These are phyloP conservation scores for Mycena galopus DNA, from an alignment of 768 basidiomycete species.

Conservation along the genomic window DNA sequence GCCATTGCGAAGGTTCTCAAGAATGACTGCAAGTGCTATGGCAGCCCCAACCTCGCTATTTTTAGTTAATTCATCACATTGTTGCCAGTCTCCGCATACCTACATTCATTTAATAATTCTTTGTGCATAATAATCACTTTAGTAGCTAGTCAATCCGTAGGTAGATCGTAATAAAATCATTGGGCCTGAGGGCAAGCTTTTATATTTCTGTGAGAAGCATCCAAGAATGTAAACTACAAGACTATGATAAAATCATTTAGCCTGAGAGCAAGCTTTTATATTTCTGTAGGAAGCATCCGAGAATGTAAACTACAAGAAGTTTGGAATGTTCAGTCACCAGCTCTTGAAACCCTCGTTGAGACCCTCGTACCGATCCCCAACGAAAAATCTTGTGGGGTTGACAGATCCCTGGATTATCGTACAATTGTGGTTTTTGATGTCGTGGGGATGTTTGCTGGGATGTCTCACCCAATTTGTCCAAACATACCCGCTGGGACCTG, in stretches of 20 bases:
- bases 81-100: not conserved
- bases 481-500: constrained; percentile 1
- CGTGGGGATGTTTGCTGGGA: not conserved
- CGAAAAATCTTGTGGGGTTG: constrained; percentile 9
- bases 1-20: constrained; percentile 21
- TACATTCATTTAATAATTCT: constrained; percentile 7
- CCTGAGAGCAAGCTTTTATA: no score
- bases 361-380: not conserved
- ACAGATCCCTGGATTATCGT: not conserved
- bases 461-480: not conserved
- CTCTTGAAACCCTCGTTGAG: not conserved
- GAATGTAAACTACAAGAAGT: not conserved
- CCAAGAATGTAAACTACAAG: no score
- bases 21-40: constrained; percentile 11
- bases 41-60: constrained; percentile 19
- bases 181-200: not conserved
- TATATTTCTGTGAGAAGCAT: not conserved
- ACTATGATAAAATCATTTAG: no score
- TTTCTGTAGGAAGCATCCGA: no score
- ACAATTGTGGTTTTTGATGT: constrained; percentile 6
- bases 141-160: not conserved
- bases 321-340: not conserved
- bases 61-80: not conserved
- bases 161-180: not conserved
- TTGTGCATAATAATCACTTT: not conserved